Evolutionary conservation across 768 basidiomycete species (phyloP).

Genomic region (Calocera cornea): DNA sequence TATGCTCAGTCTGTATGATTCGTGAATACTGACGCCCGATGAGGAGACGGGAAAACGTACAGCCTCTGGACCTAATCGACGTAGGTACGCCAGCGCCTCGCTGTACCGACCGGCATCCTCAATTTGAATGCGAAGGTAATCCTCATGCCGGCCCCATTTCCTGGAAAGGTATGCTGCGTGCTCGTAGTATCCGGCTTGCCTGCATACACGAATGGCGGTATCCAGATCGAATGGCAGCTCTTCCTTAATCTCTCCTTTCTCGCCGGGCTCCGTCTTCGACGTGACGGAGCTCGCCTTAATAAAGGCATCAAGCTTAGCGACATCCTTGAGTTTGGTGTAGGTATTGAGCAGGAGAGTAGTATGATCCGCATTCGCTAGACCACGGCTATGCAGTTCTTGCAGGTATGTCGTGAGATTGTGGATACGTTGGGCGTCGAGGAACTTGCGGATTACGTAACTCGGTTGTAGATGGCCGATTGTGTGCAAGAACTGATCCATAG

Average conservation of each 20-base stretch:
- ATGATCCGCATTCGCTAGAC: slow-evolving; percentile 88
- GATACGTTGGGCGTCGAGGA: slow-evolving; percentile 90
- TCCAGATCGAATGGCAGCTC: slow-evolving; percentile 94
- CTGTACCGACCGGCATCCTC: slow-evolving; percentile 75
- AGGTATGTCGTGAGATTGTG: slow-evolving; percentile 91
- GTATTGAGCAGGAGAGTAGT: slow-evolving; percentile 94
- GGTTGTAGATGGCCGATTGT: slow-evolving; percentile 83
- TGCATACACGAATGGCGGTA: slow-evolving; percentile 90
- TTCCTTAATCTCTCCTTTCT: slow-evolving; percentile 25
- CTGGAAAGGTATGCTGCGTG: slow-evolving; percentile 88
- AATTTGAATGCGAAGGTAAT: slow-evolving; percentile 84
- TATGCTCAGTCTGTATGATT: slow-evolving; percentile 53
- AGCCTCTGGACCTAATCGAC: slow-evolving; percentile 60
- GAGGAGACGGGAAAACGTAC: slow-evolving; percentile 35
- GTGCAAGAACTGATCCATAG: slow-evolving; percentile 83
- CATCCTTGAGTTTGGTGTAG: slow-evolving; percentile 92
- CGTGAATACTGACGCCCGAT: neutral
- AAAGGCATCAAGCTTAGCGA: slow-evolving; percentile 74
- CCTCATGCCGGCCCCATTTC: slow-evolving; percentile 83
- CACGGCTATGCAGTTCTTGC: slow-evolving; percentile 81
- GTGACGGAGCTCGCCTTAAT: slow-evolving; percentile 73
- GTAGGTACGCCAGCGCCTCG: slow-evolving; percentile 70
- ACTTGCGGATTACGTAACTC: slow-evolving; percentile 97
- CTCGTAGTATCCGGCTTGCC: slow-evolving; percentile 91
- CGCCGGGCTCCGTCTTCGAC: slow-evolving; percentile 24